Conservation (phyloP, 768 basidiomycete genomes). For the Leccinum arenicola region DNA sequence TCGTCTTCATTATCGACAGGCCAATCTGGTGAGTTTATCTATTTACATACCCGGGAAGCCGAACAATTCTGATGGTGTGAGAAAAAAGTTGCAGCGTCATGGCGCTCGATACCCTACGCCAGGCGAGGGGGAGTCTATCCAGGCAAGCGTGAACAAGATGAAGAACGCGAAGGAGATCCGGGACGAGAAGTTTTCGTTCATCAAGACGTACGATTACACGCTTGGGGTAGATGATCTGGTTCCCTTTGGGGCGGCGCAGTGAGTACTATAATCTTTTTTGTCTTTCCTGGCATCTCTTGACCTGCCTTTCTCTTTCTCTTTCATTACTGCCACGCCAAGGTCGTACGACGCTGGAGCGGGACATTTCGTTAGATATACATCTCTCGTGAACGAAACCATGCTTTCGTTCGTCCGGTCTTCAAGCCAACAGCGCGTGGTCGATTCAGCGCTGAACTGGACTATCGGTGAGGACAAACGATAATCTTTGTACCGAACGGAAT, state of each 20-base stretch:
- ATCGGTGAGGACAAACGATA: conserved; percentile 38
- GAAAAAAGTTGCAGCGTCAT: neutral
- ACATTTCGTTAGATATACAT: conserved; percentile 49
- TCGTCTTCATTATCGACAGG: neutral
- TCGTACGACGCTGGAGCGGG: conserved; percentile 50
- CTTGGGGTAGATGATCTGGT: conserved; percentile 59
- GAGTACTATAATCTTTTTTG: conserved; percentile 33
- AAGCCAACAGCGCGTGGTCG: conserved; percentile 52
- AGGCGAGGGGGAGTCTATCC: conserved; percentile 37
- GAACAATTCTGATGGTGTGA: neutral
- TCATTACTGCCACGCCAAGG: conserved; percentile 22
- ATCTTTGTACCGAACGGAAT: neutral
- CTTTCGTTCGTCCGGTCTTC: conserved; percentile 52
- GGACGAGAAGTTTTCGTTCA: conserved; percentile 48
- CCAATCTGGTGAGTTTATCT: neutral
- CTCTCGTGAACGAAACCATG: conserved; percentile 40
- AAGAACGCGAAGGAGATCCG: conserved; percentile 41
- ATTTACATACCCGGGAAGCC: neutral
- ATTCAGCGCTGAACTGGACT: conserved; percentile 66
- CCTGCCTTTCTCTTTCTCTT: neutral
- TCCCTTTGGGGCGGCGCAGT: conserved; percentile 66
- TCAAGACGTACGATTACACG: conserved; percentile 52
- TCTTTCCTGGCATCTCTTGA: conserved; percentile 11
- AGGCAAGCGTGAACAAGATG: conserved; percentile 50
- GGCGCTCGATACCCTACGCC: neutral